Evolutionary conservation across 345 rosid species (phyloP), one percentile per base, ranked within the genome.

Genomic region (Sapria himalayana): DNA sequence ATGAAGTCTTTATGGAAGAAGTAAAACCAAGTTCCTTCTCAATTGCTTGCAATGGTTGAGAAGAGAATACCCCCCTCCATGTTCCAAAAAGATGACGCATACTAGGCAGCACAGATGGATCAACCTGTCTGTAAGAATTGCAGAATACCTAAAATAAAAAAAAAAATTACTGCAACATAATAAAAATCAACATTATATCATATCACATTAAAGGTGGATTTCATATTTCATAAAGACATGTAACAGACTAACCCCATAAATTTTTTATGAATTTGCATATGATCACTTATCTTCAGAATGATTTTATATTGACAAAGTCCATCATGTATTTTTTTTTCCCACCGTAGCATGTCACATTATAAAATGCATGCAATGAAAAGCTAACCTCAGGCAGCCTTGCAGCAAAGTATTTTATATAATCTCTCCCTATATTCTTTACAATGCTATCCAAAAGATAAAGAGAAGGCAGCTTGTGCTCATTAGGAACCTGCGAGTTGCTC

Each of bases 71-170:
- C 20, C 95, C 93, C 70, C 77, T 91, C 99, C 99, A 91, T 29
- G 99, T 91, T 54, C 95, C 95, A 55, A 84, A 84, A 54, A 91
- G 95, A 71, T 91, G 99, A 12, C 76, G 72, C 99, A 91, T 91
- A 41, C 86, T 80, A 23, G 65, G 34, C 54, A 64, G 86, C 40
- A 80, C 60, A 50, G 85, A 43, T 51, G 99, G 46, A 48, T 84
- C 93, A 54, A 84, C 86, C 60, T 74, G 92, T 47, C 69, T 71
- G 55, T 77, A 91, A 35, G 92, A 86, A 66, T 73, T 82, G 70
- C 82, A 67, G 57, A 91, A 84, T 32, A 91, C 77, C 99, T 89
- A 56, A 53, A 49, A 22, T 49, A 41, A 35, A 38, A 37, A 42
- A 19, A 44, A 22, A 46, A 23, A 17, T 8, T 7, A 33, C 14